phyloP scores from a whole-genome alignment of 352 stramenopile species.

The Phytophthora rubi region DNA sequence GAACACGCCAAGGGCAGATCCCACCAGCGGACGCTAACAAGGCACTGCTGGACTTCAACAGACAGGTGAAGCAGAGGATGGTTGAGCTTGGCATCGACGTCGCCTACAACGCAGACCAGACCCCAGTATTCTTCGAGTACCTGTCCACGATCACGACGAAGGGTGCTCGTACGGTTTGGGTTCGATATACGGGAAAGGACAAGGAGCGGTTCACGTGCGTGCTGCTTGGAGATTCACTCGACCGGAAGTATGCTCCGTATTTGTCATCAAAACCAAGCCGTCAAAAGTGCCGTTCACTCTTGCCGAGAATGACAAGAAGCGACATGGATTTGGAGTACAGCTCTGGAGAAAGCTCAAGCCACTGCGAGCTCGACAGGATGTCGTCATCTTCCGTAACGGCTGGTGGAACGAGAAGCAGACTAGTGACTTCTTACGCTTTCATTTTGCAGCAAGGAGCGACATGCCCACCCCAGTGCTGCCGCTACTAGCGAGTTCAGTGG shows the following conservation, averaged over 20 bases:
- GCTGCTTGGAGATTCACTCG: conserved; percentile 8
- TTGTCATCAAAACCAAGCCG: not conserved
- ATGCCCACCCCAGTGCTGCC: conserved; percentile 6
- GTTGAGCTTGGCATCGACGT: conserved; percentile 4
- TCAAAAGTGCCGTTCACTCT: not conserved
- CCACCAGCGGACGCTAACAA: not conserved
- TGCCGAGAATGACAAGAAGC: not conserved
- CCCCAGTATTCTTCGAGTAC: conserved; percentile 24
- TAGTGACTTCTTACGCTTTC: conserved; percentile 1
- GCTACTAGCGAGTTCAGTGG: conserved; percentile 14
- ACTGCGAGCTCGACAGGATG: conserved; percentile 1
- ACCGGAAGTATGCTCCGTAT: not conserved
- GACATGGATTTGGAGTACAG: not conserved
- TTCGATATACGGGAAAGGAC: conserved; percentile 6
- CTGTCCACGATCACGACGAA: conserved; percentile 13
- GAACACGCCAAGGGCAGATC: not conserved
- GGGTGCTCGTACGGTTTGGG: conserved; percentile 7
- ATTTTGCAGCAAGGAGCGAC: not conserved
- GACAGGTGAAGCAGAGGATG: not conserved
- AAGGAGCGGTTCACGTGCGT: conserved; percentile 25
- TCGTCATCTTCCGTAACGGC: conserved; percentile 7
- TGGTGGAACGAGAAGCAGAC: conserved; percentile 3
- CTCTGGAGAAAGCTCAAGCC: not conserved
- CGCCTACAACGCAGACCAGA: conserved; percentile 28
- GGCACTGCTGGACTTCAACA: not conserved